These are phyloP conservation scores for Solanum chmielewskii DNA, from an alignment of 257 asterid species.

Conservation along the genomic window DNA sequence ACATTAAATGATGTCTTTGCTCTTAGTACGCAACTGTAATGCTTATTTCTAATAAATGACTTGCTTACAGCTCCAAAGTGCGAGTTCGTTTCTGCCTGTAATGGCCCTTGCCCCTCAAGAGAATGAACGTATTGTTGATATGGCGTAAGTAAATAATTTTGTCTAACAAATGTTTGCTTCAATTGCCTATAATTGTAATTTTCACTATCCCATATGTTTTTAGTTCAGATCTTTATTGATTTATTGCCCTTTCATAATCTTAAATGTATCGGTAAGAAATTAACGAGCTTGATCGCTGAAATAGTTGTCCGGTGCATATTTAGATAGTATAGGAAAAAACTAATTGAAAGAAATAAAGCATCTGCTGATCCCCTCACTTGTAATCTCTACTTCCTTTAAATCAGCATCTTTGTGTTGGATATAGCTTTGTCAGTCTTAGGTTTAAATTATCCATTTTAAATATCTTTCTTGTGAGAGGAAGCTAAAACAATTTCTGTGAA, in stretches of 20 bases:
- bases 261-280: background rate
- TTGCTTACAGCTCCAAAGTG: constrained; percentile 72
- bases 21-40: background rate
- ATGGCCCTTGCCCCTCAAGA: constrained; percentile 99
- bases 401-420: background rate
- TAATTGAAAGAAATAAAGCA: background rate
- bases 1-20: background rate
- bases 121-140: constrained; percentile 76
- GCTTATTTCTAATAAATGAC: constrained; percentile 14
- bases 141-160: constrained; percentile 63
- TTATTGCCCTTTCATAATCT: background rate
- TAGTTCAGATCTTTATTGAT: background rate
- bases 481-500: background rate
- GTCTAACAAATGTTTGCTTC: background rate
- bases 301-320: background rate
- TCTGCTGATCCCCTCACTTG: background rate
- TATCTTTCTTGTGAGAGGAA: background rate
- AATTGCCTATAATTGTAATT: background rate
- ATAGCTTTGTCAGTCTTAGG: background rate
- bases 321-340: background rate
- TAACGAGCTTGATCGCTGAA: background rate
- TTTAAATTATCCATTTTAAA: background rate
- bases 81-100: constrained; percentile 90
- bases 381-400: background rate
- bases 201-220: background rate